A percentile compares a stretch with the other conserved stretches of the same genome.
phyloP scores from a whole-genome alignment of 257 asterid species.

The Ballota nigra region DNA sequence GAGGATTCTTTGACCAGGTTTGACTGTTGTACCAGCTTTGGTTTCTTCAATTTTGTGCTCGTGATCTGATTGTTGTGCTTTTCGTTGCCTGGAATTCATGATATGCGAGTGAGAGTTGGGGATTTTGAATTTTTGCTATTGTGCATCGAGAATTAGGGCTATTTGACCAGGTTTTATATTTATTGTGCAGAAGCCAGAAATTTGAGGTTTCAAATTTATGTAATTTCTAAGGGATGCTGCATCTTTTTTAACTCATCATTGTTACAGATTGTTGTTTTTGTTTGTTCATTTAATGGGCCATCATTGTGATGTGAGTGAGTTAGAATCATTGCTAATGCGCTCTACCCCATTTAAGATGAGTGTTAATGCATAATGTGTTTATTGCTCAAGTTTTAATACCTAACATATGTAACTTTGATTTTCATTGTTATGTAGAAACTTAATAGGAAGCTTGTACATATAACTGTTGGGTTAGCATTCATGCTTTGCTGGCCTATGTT shows the following conservation, averaged over 20 bases:
- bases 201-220: background rate
- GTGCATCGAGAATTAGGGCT: background rate
- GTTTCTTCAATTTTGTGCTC: background rate
- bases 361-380: background rate
- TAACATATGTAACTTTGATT: background rate
- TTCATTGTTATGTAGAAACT: slow-evolving; percentile 33
- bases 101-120: background rate
- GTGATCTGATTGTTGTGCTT: background rate
- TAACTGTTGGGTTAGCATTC: slow-evolving; percentile 78
- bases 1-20: slow-evolving; percentile 60
- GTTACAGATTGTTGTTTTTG: background rate
- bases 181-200: background rate
- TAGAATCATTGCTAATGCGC: background rate
- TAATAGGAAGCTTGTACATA: slow-evolving; percentile 75
- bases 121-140: background rate
- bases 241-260: background rate
- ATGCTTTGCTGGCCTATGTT: slow-evolving; percentile 99
- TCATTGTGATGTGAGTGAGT: background rate
- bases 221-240: no score
- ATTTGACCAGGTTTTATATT: slow-evolving; percentile 14
- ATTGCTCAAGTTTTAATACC: background rate
- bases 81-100: background rate
- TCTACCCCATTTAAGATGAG: background rate
- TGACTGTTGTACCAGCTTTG: background rate
- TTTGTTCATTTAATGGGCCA: background rate